Conservation (phyloP, 2,329 filamentous ascomycete species). For the Dactylellina haptotyla region DNA sequence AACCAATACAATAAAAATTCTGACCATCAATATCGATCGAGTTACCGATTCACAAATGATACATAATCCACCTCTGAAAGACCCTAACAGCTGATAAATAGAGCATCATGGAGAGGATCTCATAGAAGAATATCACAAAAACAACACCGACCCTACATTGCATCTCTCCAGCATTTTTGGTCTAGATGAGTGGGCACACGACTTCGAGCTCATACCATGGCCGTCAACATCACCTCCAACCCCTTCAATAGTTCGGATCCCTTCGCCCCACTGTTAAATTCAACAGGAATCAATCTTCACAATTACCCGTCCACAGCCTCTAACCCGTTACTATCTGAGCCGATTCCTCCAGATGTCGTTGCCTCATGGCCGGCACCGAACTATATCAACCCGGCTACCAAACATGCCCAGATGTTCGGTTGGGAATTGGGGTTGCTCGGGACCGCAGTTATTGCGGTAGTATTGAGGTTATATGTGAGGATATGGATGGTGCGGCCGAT, state of each 20-base stretch:
- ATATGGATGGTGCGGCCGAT: constrained; percentile 45
- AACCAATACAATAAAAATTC: background rate
- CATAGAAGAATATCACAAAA: constrained; percentile 25
- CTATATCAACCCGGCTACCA: constrained; percentile 47
- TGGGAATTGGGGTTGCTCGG: constrained; percentile 36
- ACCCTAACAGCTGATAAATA: background rate
- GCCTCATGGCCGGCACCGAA: constrained; percentile 48
- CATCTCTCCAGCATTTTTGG: background rate
- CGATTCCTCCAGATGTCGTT: constrained; percentile 36
- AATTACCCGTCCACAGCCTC: constrained; percentile 23
- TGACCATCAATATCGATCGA: background rate
- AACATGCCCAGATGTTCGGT: constrained; percentile 44
- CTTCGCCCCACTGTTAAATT: constrained; percentile 29
- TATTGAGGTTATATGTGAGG: constrained; percentile 44
- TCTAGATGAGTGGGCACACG: background rate
- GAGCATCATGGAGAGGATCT: background rate
- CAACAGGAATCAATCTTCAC: constrained; percentile 24
- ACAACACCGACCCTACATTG: constrained; percentile 4
- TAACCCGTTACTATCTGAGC: constrained; percentile 37
- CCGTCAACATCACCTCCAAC: constrained; percentile 7
- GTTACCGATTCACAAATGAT: too few species aligned
- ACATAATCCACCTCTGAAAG: too few species aligned
- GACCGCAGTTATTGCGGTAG: constrained; percentile 21
- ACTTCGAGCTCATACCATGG: constrained; percentile 1
- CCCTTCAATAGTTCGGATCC: constrained; percentile 63